A percentile compares a stretch with the other conserved stretches of the same genome.
Evolutionary conservation across 1,284 basidiomycete species (phyloP).

Genomic region (Tetrapyrgos nigripes): DNA sequence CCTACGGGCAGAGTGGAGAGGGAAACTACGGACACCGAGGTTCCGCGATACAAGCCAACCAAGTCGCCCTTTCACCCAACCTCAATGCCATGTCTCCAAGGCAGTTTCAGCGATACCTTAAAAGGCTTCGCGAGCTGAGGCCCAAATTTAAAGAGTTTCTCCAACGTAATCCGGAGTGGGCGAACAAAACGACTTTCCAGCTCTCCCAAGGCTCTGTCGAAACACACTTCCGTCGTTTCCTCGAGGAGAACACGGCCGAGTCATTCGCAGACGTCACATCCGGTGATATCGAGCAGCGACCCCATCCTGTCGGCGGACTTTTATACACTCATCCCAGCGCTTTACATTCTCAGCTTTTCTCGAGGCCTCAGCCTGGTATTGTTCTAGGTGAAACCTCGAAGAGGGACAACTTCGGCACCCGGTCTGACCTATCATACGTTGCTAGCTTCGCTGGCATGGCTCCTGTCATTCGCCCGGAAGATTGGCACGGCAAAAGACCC

Average conservation of each 20-base stretch:
- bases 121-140: slow-evolving; percentile 58
- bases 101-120: slow-evolving; percentile 66
- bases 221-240: slow-evolving; percentile 36
- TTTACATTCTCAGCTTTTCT: slow-evolving; percentile 60
- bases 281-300: slow-evolving; percentile 59
- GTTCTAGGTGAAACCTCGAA: slow-evolving; percentile 44
- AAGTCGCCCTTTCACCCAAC: slow-evolving; percentile 42
- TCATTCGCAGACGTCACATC: slow-evolving; percentile 30
- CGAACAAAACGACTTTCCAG: slow-evolving; percentile 25
- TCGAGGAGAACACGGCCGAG: slow-evolving; percentile 42
- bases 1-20: slow-evolving; percentile 31
- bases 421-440: no score
- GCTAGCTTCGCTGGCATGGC: slow-evolving; percentile 46
- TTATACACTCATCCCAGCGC: slow-evolving; percentile 58
- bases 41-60: slow-evolving; percentile 17
- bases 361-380: slow-evolving; percentile 63
- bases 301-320: slow-evolving; percentile 69
- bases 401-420: slow-evolving; percentile 8
- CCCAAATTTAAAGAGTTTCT: slow-evolving; percentile 60
- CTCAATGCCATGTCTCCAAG: slow-evolving; percentile 51
- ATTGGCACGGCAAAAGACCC: slow-evolving; percentile 25
- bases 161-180: slow-evolving; percentile 28
- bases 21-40: slow-evolving; percentile 31
- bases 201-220: slow-evolving; percentile 34
- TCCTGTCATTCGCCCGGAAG: slow-evolving; percentile 23